These are phyloP conservation scores for Hyaloscypha variabilis DNA, from an alignment of 495 filamentous ascomycete genomes.

Conservation along the genomic window DNA sequence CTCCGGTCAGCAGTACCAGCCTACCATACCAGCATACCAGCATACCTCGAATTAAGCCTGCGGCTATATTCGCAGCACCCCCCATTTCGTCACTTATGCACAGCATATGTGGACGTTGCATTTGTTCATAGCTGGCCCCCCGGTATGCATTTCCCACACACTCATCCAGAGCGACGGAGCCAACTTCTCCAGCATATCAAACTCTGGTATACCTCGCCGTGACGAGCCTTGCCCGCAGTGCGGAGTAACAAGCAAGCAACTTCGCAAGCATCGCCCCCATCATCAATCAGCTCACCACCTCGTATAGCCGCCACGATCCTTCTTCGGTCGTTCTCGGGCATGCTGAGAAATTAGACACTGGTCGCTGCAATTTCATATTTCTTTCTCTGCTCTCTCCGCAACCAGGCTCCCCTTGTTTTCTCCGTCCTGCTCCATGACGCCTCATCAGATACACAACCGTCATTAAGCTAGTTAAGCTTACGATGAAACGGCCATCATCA, in stretches of 20 bases:
- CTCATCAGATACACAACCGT: slow-evolving; percentile 8
- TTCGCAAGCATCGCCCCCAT: too few species aligned
- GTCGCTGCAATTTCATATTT: background rate
- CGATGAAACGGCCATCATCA: slow-evolving; percentile 7
- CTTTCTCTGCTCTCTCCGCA: background rate
- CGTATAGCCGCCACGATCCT: slow-evolving; percentile 12
- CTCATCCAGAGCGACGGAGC: background rate
- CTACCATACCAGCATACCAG: too few species aligned
- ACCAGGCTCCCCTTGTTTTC: background rate
- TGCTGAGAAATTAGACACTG: background rate
- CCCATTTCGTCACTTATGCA: background rate
- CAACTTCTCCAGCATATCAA: background rate
- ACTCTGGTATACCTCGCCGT: background rate
- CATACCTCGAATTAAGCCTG: too few species aligned
- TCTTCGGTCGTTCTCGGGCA: slow-evolving; percentile 19
- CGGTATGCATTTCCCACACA: background rate
- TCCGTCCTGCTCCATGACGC: background rate
- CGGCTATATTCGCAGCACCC: too few species aligned
- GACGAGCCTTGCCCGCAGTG: background rate
- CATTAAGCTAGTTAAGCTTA: background rate
- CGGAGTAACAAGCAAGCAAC: too few species aligned
- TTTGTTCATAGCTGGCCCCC: background rate
- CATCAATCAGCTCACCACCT: background rate
- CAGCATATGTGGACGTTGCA: background rate
- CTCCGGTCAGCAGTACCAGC: too few species aligned